These are phyloP conservation scores for Fusarium proliferatum DNA, from an alignment of 2,329 filamentous ascomycete species.

Conservation along the genomic window DNA sequence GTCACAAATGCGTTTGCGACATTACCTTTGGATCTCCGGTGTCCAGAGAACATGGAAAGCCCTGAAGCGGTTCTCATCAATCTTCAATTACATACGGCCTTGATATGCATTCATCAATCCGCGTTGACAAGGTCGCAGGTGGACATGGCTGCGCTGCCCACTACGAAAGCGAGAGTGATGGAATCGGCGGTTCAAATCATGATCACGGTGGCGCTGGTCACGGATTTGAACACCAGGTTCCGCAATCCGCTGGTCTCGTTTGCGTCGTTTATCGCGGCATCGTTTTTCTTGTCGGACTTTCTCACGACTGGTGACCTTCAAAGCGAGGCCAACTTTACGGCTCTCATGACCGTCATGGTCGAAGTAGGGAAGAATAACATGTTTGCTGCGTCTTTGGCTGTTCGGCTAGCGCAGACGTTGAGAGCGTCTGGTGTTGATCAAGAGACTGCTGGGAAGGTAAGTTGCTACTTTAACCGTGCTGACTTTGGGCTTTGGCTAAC, in stretches of 20 bases:
- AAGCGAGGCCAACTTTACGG: conserved; percentile 69
- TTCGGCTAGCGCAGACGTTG: conserved; percentile 76
- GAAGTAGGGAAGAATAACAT: conserved; percentile 63
- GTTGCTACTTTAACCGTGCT: background rate
- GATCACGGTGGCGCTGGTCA: conserved; percentile 29
- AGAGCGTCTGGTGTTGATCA: conserved; percentile 18
- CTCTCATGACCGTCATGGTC: conserved; percentile 59
- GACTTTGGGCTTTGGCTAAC: background rate
- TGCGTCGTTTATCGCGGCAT: conserved; percentile 25
- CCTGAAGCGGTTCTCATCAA: conserved; percentile 30
- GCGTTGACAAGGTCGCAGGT: conserved; percentile 14
- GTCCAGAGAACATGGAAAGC: conserved; percentile 31
- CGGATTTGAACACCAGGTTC: conserved; percentile 13
- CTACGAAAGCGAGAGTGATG: conserved; percentile 14
- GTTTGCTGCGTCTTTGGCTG: conserved; percentile 63
- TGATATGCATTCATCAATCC: conserved; percentile 30
- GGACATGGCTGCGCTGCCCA: conserved; percentile 5
- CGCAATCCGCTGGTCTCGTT: conserved; percentile 28
- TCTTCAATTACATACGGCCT: conserved; percentile 23
- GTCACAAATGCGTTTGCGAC: conserved; percentile 29
- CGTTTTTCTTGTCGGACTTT: conserved; percentile 25
- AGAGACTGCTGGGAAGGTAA: conserved; percentile 19
- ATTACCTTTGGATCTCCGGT: conserved; percentile 8
- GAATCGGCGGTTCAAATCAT: conserved; percentile 31
- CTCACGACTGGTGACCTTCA: background rate